Conservation (phyloP, 2,329 filamentous ascomycete genomes). For the Chaetomium sp. region DNA sequence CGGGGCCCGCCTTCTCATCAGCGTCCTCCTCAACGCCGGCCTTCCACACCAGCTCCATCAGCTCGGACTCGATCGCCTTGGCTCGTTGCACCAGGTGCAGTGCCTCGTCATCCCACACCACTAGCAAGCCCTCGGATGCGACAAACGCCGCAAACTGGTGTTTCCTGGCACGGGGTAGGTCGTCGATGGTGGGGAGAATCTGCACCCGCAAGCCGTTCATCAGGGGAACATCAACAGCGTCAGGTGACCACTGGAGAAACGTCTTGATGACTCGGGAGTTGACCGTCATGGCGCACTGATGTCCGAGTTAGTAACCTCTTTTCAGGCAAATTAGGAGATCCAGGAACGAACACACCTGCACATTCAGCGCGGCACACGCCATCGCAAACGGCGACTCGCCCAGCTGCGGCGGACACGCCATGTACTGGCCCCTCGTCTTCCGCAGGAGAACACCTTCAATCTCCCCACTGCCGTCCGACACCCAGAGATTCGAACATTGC, state of each 20-base stretch:
- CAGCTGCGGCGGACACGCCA: constrained; percentile 64
- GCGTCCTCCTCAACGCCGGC: constrained; percentile 45
- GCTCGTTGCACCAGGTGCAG: constrained; percentile 63
- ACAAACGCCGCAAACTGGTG: constrained; percentile 78
- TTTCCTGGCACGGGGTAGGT: constrained; percentile 64
- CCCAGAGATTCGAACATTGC: constrained; percentile 68
- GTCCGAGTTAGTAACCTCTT: not conserved
- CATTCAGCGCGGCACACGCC: constrained; percentile 62
- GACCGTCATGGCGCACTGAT: constrained; percentile 69
- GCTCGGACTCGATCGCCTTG: constrained; percentile 64
- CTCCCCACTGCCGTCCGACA: constrained; percentile 61
- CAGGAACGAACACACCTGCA: constrained; percentile 47
- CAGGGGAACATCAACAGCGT: constrained; percentile 67
- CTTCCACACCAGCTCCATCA: constrained; percentile 74
- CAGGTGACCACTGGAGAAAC: constrained; percentile 65
- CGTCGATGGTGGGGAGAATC: constrained; percentile 64
- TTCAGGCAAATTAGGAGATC: not conserved
- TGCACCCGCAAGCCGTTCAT: constrained; percentile 72
- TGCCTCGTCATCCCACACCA: constrained; percentile 80
- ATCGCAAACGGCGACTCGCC: constrained; percentile 55
- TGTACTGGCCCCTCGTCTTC: constrained; percentile 61
- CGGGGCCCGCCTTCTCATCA: constrained; percentile 41
- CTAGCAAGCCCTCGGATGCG: constrained; percentile 60
- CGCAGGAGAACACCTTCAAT: constrained; percentile 67
- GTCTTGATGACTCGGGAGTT: constrained; percentile 75